These are phyloP conservation scores for Psophocarpus tetragonolobus DNA, from an alignment of 306 rosid species.

Conservation along the genomic window DNA sequence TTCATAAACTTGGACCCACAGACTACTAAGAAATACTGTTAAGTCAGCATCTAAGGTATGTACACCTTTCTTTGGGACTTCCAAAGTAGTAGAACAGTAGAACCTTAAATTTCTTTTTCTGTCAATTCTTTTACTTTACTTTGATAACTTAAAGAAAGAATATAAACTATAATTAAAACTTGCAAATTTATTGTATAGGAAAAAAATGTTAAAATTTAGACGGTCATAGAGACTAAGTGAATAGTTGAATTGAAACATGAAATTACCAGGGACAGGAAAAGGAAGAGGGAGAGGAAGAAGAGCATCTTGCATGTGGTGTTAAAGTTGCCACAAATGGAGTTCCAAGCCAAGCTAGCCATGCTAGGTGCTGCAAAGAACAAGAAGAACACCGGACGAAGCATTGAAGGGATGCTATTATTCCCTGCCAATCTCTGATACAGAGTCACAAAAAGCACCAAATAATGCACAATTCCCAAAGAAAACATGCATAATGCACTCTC, in stretches of 20 bases:
- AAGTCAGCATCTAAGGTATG: background rate
- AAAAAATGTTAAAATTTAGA: too few species aligned
- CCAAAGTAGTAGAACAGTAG: background rate
- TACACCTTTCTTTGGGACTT: background rate
- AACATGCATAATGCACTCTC: conserved; percentile 57
- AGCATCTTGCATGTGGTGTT: conserved; percentile 52
- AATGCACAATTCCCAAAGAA: conserved; percentile 58
- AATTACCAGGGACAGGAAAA: conserved; percentile 62
- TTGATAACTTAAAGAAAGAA: background rate
- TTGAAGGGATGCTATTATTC: conserved; percentile 42
- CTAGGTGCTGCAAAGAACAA: conserved; percentile 68
- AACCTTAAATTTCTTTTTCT: background rate
- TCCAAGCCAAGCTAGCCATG: conserved; percentile 61
- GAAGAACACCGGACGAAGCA: conserved; percentile 55
- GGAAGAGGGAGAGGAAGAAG: conserved; percentile 64
- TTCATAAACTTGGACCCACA: background rate
- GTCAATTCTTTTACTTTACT: background rate
- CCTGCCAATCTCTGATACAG: conserved; percentile 59
- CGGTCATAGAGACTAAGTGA: too few species aligned
- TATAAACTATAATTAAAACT: background rate
- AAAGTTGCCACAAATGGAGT: conserved; percentile 42
- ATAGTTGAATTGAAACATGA: too few species aligned
- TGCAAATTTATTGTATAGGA: too few species aligned
- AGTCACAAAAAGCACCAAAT: conserved; percentile 56
- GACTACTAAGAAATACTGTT: background rate